Evolutionary conservation across 192 early-diverging fungal genomes (phyloP).

Genomic region (Spinellus fusiger): DNA sequence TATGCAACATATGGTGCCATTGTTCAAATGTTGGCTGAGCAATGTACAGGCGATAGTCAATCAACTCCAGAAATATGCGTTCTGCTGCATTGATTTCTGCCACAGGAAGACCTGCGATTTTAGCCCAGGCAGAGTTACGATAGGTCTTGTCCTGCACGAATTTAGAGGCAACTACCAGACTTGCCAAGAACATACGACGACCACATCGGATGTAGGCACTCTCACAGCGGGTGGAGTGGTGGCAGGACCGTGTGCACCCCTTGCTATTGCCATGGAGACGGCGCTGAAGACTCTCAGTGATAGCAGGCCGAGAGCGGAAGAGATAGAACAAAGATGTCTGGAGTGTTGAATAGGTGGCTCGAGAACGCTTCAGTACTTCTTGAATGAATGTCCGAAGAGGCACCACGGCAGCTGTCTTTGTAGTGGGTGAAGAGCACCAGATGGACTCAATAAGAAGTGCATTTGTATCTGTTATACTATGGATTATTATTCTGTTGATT

Average conservation of each 20-base stretch:
- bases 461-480: slow-evolving; percentile 36
- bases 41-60: slow-evolving; percentile 78
- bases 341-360: slow-evolving; percentile 68
- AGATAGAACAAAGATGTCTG: slow-evolving; percentile 72
- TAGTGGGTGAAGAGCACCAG: slow-evolving; percentile 32
- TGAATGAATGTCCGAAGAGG: slow-evolving; percentile 62
- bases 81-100: slow-evolving; percentile 82
- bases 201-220: slow-evolving; percentile 52
- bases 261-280: neutral
- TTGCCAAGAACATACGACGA: slow-evolving; percentile 78
- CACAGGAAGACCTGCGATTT: slow-evolving; percentile 78
- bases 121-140: slow-evolving; percentile 87
- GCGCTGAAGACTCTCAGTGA: slow-evolving; percentile 3
- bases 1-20: slow-evolving; percentile 29
- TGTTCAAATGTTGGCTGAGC: slow-evolving; percentile 25
- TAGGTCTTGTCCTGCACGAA: slow-evolving; percentile 85
- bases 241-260: neutral
- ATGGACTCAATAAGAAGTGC: slow-evolving; percentile 50
- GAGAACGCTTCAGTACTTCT: slow-evolving; percentile 64
- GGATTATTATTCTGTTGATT: slow-evolving; percentile 5
- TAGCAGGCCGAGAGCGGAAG: slow-evolving; percentile 35
- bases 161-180: slow-evolving; percentile 87
- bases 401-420: slow-evolving; percentile 33
- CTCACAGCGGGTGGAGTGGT: neutral
- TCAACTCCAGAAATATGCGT: slow-evolving; percentile 67